Percentiles rank a stretch among this genome's conserved stretches.
These are phyloP conservation scores for Lachancea nothofagi DNA, from an alignment of 805 yeast species.

Conservation along the genomic window DNA sequence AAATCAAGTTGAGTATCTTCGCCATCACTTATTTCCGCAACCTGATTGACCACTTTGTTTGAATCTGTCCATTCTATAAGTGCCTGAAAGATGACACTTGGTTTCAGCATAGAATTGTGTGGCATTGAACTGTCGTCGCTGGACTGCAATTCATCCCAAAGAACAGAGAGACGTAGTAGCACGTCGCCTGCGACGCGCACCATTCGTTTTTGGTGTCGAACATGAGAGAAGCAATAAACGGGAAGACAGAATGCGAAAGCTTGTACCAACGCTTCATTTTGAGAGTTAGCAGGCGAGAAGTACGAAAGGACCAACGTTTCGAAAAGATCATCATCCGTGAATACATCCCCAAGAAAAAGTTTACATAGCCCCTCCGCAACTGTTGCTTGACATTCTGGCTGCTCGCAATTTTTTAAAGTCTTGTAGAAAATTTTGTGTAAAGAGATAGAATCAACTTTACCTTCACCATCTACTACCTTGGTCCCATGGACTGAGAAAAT, in stretches of 20 bases:
- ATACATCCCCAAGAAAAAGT: slow-evolving; percentile 68
- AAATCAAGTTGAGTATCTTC: slow-evolving; percentile 53
- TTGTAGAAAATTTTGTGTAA: slow-evolving; percentile 66
- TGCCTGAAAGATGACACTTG: slow-evolving; percentile 59
- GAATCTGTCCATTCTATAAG: slow-evolving; percentile 86
- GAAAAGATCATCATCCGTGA: slow-evolving; percentile 63
- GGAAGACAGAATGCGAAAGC: slow-evolving; percentile 84
- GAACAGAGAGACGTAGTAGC: slow-evolving; percentile 48
- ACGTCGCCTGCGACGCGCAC: slow-evolving; percentile 63
- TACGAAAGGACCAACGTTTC: slow-evolving; percentile 68
- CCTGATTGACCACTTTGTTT: slow-evolving; percentile 47
- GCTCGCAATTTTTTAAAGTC: slow-evolving; percentile 49
- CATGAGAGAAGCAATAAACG: slow-evolving; percentile 74
- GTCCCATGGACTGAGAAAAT: slow-evolving; percentile 73
- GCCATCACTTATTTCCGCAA: slow-evolving; percentile 37
- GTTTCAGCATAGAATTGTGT: slow-evolving; percentile 32
- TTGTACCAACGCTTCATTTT: slow-evolving; percentile 66
- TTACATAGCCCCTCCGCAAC: slow-evolving; percentile 87
- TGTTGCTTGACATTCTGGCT: slow-evolving; percentile 65
- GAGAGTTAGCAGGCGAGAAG: slow-evolving; percentile 60
- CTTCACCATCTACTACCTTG: slow-evolving; percentile 55
- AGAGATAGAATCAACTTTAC: slow-evolving; percentile 58
- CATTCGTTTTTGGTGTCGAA: slow-evolving; percentile 61
- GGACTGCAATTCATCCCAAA: slow-evolving; percentile 36
- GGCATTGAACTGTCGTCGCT: slow-evolving; percentile 31